Conservation (phyloP, 1,139 yeast species). For the Kodamaea derodonti region DNA sequence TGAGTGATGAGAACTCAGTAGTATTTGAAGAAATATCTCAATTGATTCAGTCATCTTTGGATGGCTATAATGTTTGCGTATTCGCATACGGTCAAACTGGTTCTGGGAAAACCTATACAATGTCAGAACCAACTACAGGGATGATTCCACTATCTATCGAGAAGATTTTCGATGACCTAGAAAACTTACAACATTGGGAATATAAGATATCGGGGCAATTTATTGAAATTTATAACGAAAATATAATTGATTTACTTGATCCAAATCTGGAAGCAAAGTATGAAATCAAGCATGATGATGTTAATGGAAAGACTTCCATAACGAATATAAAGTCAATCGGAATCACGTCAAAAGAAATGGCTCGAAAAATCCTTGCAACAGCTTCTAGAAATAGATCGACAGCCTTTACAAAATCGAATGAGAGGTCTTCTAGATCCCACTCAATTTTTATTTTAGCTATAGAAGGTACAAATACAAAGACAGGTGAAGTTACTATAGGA, state of each 20-base stretch:
- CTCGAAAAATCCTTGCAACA: constrained; percentile 44
- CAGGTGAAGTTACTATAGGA: constrained; percentile 55
- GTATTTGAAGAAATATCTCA: constrained; percentile 86
- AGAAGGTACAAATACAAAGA: constrained; percentile 48
- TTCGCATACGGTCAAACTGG: constrained; percentile 99
- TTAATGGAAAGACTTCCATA: constrained; percentile 48
- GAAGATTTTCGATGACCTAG: constrained; percentile 65
- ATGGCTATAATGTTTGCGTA: constrained; percentile 89
- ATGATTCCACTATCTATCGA: constrained; percentile 76
- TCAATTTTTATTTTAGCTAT: constrained; percentile 70
- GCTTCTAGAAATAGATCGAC: constrained; percentile 69
- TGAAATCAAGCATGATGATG: constrained; percentile 73
- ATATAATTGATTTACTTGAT: constrained; percentile 62
- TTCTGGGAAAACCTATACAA: constrained; percentile 91
- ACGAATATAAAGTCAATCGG: constrained; percentile 54
- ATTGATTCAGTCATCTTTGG: constrained; percentile 81
- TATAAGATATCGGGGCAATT: constrained; percentile 71
- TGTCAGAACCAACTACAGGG: constrained; percentile 73
- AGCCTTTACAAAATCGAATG: constrained; percentile 80
- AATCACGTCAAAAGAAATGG: constrained; percentile 48
- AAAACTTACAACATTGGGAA: constrained; percentile 59
- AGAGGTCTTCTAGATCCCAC: constrained; percentile 66
- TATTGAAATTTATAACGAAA: constrained; percentile 86
- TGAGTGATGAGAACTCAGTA: constrained; percentile 48
- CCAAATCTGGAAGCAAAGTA: constrained; percentile 34